Evolutionary conservation across 2,329 filamentous ascomycete genomes (phyloP).

Genomic region (Aureobasidium pullulans): DNA sequence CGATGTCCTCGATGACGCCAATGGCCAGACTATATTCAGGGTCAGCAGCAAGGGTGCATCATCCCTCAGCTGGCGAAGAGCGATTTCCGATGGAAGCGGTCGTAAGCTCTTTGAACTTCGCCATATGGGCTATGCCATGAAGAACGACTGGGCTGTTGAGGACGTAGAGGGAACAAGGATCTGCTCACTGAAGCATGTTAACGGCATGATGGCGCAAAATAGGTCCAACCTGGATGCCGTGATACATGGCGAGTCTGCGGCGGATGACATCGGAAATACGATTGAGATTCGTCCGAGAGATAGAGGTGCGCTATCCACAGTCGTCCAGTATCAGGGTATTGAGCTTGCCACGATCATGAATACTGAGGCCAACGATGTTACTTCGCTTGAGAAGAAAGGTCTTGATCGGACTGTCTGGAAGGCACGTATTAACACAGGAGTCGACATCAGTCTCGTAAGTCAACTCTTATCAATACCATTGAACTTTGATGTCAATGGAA

Average conservation of each 20-base stretch:
- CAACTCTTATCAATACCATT: too few species aligned
- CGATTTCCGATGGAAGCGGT: not conserved
- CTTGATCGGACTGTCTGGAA: not conserved
- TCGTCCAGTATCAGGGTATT: not conserved
- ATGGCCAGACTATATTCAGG: not conserved
- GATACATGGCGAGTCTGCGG: not conserved
- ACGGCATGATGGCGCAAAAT: not conserved
- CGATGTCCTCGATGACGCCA: not conserved
- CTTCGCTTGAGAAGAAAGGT: not conserved
- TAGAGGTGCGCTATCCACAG: not conserved
- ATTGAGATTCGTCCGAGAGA: not conserved
- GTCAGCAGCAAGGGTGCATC: not conserved
- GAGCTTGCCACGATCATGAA: not conserved
- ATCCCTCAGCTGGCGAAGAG: not conserved
- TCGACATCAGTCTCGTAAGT: conserved; percentile 1
- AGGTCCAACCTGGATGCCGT: not conserved
- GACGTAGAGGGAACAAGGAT: not conserved
- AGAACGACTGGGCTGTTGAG: not conserved
- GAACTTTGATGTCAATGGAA: not conserved
- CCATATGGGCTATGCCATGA: not conserved
- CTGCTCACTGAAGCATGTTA: not conserved
- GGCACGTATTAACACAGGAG: not conserved
- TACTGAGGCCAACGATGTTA: not conserved
- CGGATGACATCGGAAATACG: not conserved
- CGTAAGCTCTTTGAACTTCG: not conserved